Evolutionary conservation across 768 basidiomycete species (phyloP), one percentile per base, ranked within the genome.

Genomic region (Mycena pura): DNA sequence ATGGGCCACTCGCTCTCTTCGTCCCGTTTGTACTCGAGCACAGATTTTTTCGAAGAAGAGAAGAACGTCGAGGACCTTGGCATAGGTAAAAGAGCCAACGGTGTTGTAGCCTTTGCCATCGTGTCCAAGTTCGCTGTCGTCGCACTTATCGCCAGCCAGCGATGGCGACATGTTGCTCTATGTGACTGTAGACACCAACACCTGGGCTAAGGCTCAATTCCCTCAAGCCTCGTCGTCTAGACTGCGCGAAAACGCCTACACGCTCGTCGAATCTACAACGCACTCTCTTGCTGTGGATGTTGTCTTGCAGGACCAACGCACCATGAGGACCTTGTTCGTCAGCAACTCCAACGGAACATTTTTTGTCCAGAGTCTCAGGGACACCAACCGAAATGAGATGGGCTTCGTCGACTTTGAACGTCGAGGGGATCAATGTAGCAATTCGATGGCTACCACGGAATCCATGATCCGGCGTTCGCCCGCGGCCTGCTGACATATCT

Each of bases 251-350:
- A 96, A 96, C 71, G 92, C 93, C 6, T 98, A 99, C 73, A 99
- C 97, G 10, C 88, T 99, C 68, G 90, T 99, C 60, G 95, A 99
- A 75, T 91, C 90, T 4, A 96, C 94, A 9, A 88, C 89, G 0
- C 95, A 98, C 72, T 98, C 96, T 7, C 83, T 99, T 24, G 93
- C 91, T 5, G 92, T 99, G 36, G 97, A 99, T 70, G 96, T 99
- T 44, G 86, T 96, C 49, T 82, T 92, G 9, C 86, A 88, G 56
- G 85, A 89, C 63, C 74, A 78, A 47, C 80, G 83, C 60, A 72
- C 77, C 3, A 85, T 96, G 40, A 97, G 97, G 2, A 98, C 96
- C 2, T 78, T 99, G 14, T 99, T 98, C 79, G 90, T 96, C 54
- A 92, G 90, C 76, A 97, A 98, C 74, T 93, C 92, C 34, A 96